These are phyloP conservation scores for Phytopythium mirpurense DNA, from an alignment of 352 stramenopile species.

Conservation along the genomic window DNA sequence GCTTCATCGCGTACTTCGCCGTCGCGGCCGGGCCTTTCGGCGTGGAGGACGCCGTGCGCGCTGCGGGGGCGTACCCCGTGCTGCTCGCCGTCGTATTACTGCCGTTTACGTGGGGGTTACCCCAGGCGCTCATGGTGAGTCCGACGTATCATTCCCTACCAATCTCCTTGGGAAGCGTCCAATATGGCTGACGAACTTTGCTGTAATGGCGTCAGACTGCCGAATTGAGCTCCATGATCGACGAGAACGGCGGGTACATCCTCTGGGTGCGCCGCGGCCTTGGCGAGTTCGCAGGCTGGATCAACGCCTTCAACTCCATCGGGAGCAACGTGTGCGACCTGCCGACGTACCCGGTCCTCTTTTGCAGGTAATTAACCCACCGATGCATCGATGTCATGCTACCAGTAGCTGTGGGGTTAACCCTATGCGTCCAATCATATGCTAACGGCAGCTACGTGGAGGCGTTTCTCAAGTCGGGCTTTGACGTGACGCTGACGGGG, in stretches of 20 bases:
- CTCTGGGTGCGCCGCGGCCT: conserved; percentile 77
- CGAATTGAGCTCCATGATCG: conserved; percentile 81
- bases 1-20: conserved; percentile 83
- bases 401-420: not conserved
- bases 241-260: conserved; percentile 84
- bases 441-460: conserved; percentile 54
- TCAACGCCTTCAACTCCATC: conserved; percentile 85
- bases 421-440: too few species aligned
- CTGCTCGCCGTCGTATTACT: conserved; percentile 66
- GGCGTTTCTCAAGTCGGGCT: conserved; percentile 63
- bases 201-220: conserved; percentile 35
- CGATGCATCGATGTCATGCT: too few species aligned
- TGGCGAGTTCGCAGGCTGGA: conserved; percentile 75
- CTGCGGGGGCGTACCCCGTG: conserved; percentile 64
- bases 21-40: conserved; percentile 75
- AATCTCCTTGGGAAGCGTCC: not conserved
- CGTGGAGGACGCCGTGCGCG: conserved; percentile 70
- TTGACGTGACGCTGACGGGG: conserved; percentile 41
- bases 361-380: conserved; percentile 69
- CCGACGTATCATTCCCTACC: not conserved
- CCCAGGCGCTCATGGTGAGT: conserved; percentile 75
- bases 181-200: not conserved
- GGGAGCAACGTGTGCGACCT: conserved; percentile 82
- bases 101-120: conserved; percentile 79
- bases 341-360: conserved; percentile 80